Percentiles rank a stretch among this genome's conserved stretches.
Conservation (phyloP, 2,329 filamentous ascomycete genomes). For the Myriosclerotinia scirpicola region DNA sequence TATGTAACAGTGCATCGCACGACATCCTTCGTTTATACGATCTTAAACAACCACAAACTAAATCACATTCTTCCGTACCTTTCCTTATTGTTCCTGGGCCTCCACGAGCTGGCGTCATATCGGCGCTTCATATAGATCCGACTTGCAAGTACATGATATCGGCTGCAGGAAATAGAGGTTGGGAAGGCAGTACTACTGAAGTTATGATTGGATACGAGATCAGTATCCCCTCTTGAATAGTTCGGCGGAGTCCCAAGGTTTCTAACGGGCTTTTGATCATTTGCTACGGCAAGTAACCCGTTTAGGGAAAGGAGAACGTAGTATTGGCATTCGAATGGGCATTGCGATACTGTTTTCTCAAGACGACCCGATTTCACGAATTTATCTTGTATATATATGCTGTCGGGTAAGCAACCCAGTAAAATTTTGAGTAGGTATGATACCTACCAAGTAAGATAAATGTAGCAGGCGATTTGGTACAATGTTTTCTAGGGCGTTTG, state of each 20-base stretch:
- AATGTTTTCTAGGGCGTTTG: slow-evolving; percentile 4
- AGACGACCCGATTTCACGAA: neutral
- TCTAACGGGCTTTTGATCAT: neutral
- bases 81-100: slow-evolving; percentile 96
- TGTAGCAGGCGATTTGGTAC: neutral
- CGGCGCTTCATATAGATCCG: slow-evolving; percentile 81
- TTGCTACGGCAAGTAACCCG: neutral
- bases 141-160: slow-evolving; percentile 89
- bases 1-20: slow-evolving; percentile 68
- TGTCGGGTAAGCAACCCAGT: neutral
- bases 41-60: slow-evolving; percentile 61
- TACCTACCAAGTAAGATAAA: neutral
- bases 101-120: slow-evolving; percentile 79
- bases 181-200: slow-evolving; percentile 90
- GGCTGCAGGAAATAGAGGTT: slow-evolving; percentile 86
- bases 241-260: too few species aligned
- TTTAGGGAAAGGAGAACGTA: neutral
- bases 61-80: slow-evolving; percentile 77
- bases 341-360: neutral
- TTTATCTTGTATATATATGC: neutral
- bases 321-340: neutral
- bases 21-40: slow-evolving; percentile 95
- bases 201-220: slow-evolving; percentile 96
- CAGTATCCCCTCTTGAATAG: slow-evolving; percentile 29
- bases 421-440: neutral